Conservation (phyloP, 345 rosid species). For the Lagerstroemia speciosa region DNA sequence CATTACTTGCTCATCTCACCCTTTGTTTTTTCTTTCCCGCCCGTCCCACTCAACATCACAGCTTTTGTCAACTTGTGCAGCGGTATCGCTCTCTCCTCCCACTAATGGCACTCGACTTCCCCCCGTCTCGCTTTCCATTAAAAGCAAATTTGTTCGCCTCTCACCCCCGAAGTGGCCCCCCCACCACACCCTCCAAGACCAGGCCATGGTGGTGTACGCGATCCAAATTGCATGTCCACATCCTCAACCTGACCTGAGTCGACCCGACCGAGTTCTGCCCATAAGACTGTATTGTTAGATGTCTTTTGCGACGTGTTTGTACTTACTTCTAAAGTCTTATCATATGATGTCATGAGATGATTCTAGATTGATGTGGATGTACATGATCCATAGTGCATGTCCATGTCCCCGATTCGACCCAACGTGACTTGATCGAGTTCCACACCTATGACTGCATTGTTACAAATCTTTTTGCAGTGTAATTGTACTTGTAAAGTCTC, state of each 20-base stretch:
- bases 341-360: too few relatives aligned
- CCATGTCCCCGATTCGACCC: not conserved
- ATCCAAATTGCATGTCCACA: not conserved
- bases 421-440: too few relatives aligned
- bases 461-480: too few relatives aligned
- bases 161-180: not conserved
- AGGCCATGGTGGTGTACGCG: not conserved
- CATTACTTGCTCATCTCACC: not conserved
- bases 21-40: not conserved
- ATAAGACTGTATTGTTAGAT: too few relatives aligned
- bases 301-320: too few relatives aligned
- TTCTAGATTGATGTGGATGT: too few relatives aligned
- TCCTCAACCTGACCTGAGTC: not conserved
- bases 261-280: too few relatives aligned
- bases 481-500: too few relatives aligned
- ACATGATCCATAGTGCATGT: not conserved
- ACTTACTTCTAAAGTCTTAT: too few relatives aligned
- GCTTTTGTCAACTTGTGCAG: slow-evolving; percentile 1
- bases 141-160: slow-evolving; percentile 3
- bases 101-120: not conserved
- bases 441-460: too few relatives aligned
- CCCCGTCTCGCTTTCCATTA: slow-evolving; percentile 1
- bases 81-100: not conserved
- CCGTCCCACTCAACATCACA: not conserved
- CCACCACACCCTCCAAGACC: not conserved